Evolutionary conservation across 1,284 basidiomycete species (phyloP).

Genomic region (Lentinus polychrous): DNA sequence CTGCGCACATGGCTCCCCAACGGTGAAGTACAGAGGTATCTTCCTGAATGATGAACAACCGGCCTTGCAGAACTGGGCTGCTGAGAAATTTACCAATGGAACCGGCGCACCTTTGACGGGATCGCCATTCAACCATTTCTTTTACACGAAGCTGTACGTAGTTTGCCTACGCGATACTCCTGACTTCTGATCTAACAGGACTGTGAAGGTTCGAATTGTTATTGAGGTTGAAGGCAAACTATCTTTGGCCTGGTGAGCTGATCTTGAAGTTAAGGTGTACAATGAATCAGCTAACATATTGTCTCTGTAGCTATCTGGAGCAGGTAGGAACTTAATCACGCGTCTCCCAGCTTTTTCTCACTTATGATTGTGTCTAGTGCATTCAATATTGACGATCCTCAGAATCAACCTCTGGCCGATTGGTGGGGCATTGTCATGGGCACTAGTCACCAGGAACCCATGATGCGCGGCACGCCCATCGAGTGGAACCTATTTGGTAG

Average conservation of each 20-base stretch:
- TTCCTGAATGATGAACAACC: slow-evolving; percentile 41
- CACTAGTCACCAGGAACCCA: slow-evolving; percentile 61
- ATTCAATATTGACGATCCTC: slow-evolving; percentile 60
- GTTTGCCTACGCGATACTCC: too few relatives aligned
- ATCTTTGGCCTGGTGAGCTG: slow-evolving; percentile 54
- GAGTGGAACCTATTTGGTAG: slow-evolving; percentile 50
- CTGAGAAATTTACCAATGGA: slow-evolving; percentile 61
- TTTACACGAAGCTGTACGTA: slow-evolving; percentile 55
- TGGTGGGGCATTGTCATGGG: slow-evolving; percentile 67
- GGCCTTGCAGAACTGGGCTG: slow-evolving; percentile 43
- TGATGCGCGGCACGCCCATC: slow-evolving; percentile 54
- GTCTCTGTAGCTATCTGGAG: slow-evolving; percentile 33
- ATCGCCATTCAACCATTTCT: slow-evolving; percentile 58
- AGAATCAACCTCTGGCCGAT: slow-evolving; percentile 60
- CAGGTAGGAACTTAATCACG: slow-evolving; percentile 21
- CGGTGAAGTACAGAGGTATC: slow-evolving; percentile 64
- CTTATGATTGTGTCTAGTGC: slow-evolving; percentile 32
- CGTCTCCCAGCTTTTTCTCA: neutral
- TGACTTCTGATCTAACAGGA: slow-evolving; percentile 2
- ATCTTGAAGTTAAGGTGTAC: neutral
- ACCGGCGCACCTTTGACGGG: slow-evolving; percentile 39
- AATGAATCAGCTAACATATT: neutral
- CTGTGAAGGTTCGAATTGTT: slow-evolving; percentile 54
- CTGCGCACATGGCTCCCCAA: slow-evolving; percentile 58
- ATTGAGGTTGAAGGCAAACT: slow-evolving; percentile 62